phyloP scores from a whole-genome alignment of 352 stramenopile genomes.

The Phytophthora rubi region DNA sequence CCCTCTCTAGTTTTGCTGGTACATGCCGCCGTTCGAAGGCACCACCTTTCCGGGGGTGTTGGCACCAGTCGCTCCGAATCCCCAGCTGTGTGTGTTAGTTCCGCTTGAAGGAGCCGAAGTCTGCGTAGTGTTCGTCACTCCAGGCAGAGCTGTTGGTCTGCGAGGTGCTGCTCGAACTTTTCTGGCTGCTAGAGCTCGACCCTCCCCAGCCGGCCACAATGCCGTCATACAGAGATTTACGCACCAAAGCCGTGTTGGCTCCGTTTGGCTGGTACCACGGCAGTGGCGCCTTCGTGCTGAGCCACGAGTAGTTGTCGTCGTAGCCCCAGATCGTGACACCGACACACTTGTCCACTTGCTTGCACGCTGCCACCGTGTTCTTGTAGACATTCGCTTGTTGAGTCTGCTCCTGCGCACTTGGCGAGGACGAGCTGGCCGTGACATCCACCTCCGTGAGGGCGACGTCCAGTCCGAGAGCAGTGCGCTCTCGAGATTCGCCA shows the following conservation, averaged over 20 bases:
- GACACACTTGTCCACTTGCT: conserved; percentile 32
- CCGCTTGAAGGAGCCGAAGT: conserved; percentile 1
- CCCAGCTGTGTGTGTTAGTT: conserved; percentile 10
- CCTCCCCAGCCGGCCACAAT: conserved; percentile 32
- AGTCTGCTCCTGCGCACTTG: conserved; percentile 12
- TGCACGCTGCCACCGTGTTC: conserved; percentile 32
- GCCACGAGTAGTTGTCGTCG: conserved; percentile 39
- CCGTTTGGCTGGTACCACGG: conserved; percentile 35
- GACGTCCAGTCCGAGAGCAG: conserved; percentile 35
- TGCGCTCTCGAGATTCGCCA: conserved; percentile 30
- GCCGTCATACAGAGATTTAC: conserved; percentile 36
- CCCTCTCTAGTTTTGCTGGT: conserved; percentile 8
- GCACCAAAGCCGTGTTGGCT: conserved; percentile 18
- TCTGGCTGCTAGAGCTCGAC: neutral
- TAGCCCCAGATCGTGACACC: conserved; percentile 38
- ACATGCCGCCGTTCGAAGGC: conserved; percentile 3
- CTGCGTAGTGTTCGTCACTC: conserved; percentile 7
- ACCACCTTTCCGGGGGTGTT: conserved; percentile 18
- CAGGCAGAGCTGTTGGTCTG: neutral
- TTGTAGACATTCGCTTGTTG: conserved; percentile 29
- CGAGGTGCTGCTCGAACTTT: neutral
- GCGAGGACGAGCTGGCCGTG: conserved; percentile 20
- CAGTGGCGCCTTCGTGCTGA: conserved; percentile 27
- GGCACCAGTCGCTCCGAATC: neutral
- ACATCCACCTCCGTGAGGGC: conserved; percentile 39